Evolutionary conservation across 2,329 filamentous ascomycete species (phyloP), one percentile per base, ranked within the genome.

Genomic region (Peltaster fructicola): DNA sequence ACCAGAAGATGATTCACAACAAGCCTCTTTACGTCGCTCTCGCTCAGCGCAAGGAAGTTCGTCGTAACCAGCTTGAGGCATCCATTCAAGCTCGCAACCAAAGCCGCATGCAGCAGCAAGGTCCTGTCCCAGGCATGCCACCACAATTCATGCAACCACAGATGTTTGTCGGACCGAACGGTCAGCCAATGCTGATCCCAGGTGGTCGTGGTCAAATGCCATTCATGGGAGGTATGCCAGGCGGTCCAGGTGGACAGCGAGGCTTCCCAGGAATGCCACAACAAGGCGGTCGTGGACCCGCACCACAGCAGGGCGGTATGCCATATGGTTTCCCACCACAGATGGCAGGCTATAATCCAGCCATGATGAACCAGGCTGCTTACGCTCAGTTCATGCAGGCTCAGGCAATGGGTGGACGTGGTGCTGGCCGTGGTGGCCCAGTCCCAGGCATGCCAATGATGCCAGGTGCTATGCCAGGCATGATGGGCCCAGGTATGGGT

Each of bases 21-120:
- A 98, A 98, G 73, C 88, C 88, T 30, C 68, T 98, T 33, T 98
- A 98, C 51, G 88, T 98, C 46, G 88, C 88, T 44, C 71, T 98
- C 38, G 88, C 88, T 37, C 88, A 98, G 68, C 85, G 88, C 61
- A 98, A 98, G 73, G 88, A 98, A 59, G 85, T 98, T 47, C 84
- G 88, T 59, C 92, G 93, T 72, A 92, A 73, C 63, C 88, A 95
- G 51, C 80, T 98, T 43, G 88, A 98, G 66, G 85, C 85, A 46
- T 93, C 81, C 59, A 98, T 98, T 56, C 88, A 95, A 63, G 85
- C 88, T 55, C 82, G 88, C 57, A 95, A 95, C 67, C 85, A 92
- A 57, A 73, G 93, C 51, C 78, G 88, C 49, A 88, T 95, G 73
- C 88, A 95, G 65, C 88, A 98, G 59, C 81, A 82, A 40, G 82